phyloP scores from a whole-genome alignment of 2,329 filamentous ascomycete genomes.

The Colletotrichum brevisporum region DNA sequence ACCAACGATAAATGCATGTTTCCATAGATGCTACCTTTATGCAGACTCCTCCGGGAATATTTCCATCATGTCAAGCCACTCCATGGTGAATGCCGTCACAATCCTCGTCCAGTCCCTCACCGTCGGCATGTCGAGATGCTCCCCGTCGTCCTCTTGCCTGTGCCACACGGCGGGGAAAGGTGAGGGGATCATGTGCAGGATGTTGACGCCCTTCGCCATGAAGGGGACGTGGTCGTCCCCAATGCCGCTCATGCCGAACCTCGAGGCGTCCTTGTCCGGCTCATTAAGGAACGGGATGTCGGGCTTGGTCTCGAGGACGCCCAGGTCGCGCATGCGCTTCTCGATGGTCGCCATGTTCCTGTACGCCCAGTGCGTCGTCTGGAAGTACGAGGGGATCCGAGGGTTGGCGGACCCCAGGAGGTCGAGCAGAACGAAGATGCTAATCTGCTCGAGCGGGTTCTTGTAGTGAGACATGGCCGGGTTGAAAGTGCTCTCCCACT shows the following conservation, averaged over 20 bases:
- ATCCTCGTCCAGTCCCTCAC: slow-evolving; percentile 84
- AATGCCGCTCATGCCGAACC: slow-evolving; percentile 58
- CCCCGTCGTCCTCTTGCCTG: slow-evolving; percentile 77
- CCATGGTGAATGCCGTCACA: slow-evolving; percentile 79
- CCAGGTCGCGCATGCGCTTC: slow-evolving; percentile 71
- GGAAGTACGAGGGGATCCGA: slow-evolving; percentile 78
- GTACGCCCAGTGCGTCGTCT: slow-evolving; percentile 88
- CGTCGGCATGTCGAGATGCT: slow-evolving; percentile 78
- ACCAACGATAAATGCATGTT: too few relatives aligned
- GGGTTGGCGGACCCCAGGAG: slow-evolving; percentile 76
- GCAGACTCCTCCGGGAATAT: slow-evolving; percentile 46
- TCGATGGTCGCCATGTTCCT: slow-evolving; percentile 76
- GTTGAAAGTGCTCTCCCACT: slow-evolving; percentile 78
- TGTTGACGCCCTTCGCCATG: slow-evolving; percentile 79
- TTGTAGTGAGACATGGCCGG: slow-evolving; percentile 78
- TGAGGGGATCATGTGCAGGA: slow-evolving; percentile 82
- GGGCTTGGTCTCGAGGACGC: slow-evolving; percentile 61
- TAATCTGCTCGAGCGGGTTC: slow-evolving; percentile 79
- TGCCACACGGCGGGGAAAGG: slow-evolving; percentile 83
- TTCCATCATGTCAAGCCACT: slow-evolving; percentile 81
- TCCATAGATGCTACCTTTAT: slow-evolving; percentile 7
- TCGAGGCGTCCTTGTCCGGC: slow-evolving; percentile 56
- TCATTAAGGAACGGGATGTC: slow-evolving; percentile 69
- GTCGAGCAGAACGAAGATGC: slow-evolving; percentile 82
- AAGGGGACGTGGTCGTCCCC: slow-evolving; percentile 86